Percentiles rank a stretch among this genome's conserved stretches.
These are phyloP conservation scores for Takashimella koratensis DNA, from an alignment of 1,284 basidiomycete species.

Conservation along the genomic window DNA sequence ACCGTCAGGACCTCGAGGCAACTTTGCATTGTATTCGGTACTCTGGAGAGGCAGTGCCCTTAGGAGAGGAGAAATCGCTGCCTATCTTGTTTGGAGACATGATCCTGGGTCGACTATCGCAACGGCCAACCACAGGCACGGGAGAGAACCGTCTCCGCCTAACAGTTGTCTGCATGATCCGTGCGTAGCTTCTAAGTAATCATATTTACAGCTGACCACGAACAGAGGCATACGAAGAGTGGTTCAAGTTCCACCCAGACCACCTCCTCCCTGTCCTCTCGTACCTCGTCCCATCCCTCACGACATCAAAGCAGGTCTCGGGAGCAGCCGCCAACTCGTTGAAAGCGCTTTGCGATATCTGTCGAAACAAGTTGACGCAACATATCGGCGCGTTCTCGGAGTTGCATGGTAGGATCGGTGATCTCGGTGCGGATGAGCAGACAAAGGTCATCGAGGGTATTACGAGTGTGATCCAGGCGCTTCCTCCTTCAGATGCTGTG, in stretches of 20 bases:
- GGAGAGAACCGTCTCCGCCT: conserved; percentile 61
- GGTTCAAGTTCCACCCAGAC: conserved; percentile 63
- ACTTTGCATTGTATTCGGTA: conserved; percentile 77
- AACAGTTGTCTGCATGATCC: conserved; percentile 66
- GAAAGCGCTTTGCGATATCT: conserved; percentile 80
- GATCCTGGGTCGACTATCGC: conserved; percentile 60
- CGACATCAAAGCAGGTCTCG: conserved; percentile 66
- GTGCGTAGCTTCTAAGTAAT: conserved; percentile 53
- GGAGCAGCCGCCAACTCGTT: conserved; percentile 72
- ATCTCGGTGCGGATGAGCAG: conserved; percentile 77
- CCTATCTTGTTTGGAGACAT: conserved; percentile 65
- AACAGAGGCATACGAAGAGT: conserved; percentile 74
- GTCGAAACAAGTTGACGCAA: conserved; percentile 69
- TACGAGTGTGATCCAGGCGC: conserved; percentile 80
- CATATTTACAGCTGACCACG: background rate
- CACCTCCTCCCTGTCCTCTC: conserved; percentile 55
- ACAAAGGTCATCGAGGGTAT: conserved; percentile 85
- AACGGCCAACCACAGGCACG: conserved; percentile 51
- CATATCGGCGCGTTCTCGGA: conserved; percentile 79
- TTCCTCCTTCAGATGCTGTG: conserved; percentile 70
- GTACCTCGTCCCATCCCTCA: conserved; percentile 60
- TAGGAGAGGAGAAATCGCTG: conserved; percentile 64
- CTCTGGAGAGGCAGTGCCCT: conserved; percentile 77
- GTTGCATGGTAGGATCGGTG: conserved; percentile 68
- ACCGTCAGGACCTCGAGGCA: conserved; percentile 81